Conservation (phyloP, 2,329 filamentous ascomycete species). For the Alternaria sp. region DNA sequence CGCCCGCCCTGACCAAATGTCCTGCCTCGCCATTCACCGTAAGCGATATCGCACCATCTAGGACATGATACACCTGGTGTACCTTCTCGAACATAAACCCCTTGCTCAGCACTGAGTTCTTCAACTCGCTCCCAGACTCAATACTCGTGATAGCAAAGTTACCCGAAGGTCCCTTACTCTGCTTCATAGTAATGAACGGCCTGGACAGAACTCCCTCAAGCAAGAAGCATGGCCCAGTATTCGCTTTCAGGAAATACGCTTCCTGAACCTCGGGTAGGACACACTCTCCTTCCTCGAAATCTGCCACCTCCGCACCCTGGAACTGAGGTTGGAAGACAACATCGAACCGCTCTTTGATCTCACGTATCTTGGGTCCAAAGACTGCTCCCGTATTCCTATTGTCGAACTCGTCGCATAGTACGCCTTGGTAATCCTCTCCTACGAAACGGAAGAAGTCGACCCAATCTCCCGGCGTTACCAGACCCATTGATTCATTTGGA, state of each 20-base stretch:
- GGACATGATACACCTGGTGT: constrained; percentile 27
- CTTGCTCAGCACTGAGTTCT: constrained; percentile 18
- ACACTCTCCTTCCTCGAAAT: constrained; percentile 16
- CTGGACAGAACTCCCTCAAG: constrained; percentile 23
- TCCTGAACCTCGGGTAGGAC: constrained; percentile 16
- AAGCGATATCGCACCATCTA: constrained; percentile 26
- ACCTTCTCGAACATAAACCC: constrained; percentile 20
- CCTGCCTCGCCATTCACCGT: constrained; percentile 12
- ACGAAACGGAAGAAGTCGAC: constrained; percentile 34
- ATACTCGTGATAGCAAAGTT: constrained; percentile 32
- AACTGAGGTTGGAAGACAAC: constrained; percentile 26
- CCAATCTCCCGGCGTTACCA: constrained; percentile 31
- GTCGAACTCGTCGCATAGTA: constrained; percentile 28
- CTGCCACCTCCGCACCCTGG: constrained; percentile 19
- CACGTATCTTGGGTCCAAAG: constrained; percentile 25
- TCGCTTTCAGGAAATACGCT: constrained; percentile 29
- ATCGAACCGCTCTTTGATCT: constrained; percentile 31
- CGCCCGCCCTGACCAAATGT: constrained; percentile 26
- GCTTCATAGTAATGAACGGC: constrained; percentile 29
- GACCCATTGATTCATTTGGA: constrained; percentile 25
- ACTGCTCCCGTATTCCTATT: constrained; percentile 17
- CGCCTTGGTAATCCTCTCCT: constrained; percentile 25
- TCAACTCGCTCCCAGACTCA: constrained; percentile 24
- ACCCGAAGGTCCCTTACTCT: constrained; percentile 17
- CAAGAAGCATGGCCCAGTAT: constrained; percentile 27